These are phyloP conservation scores for Calocybe cyanea DNA, from an alignment of 768 basidiomycete species.

Conservation along the genomic window DNA sequence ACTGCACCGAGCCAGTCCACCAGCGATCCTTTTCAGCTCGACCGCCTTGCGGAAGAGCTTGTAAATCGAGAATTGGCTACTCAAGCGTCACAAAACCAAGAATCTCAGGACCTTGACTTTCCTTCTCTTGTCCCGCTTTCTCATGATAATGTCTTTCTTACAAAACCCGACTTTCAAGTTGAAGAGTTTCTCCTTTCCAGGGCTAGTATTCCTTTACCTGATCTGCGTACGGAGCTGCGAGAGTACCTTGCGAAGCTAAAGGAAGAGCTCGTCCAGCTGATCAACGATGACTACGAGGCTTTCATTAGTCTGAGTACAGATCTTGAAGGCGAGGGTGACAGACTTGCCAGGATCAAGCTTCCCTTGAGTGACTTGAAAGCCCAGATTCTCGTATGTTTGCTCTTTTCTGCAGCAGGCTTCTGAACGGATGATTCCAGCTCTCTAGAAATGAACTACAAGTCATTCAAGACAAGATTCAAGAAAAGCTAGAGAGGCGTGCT, in stretches of 20 bases:
- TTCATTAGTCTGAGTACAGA: conserved; percentile 97
- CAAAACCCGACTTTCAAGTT: conserved; percentile 66
- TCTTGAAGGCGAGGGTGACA: conserved; percentile 75
- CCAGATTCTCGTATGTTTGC: conserved; percentile 61
- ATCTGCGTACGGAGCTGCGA: conserved; percentile 82
- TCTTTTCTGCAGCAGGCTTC: neutral
- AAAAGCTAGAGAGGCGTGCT: conserved; percentile 73
- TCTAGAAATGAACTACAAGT: conserved; percentile 59
- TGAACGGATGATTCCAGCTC: conserved; percentile 32
- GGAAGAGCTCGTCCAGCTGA: conserved; percentile 91
- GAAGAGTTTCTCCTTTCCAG: conserved; percentile 88
- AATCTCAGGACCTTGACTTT: conserved; percentile 38
- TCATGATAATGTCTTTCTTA: conserved; percentile 73
- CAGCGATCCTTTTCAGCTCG: conserved; percentile 62
- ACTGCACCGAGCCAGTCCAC: conserved; percentile 9
- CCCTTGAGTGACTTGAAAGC: conserved; percentile 63
- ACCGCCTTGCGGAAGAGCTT: conserved; percentile 72
- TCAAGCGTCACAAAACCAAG: conserved; percentile 11
- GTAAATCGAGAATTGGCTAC: conserved; percentile 43
- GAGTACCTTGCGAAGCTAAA: conserved; percentile 82
- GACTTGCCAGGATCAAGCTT: conserved; percentile 61
- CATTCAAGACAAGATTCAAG: conserved; percentile 72
- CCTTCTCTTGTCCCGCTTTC: conserved; percentile 71
- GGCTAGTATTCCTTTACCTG: conserved; percentile 79
- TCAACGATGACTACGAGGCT: conserved; percentile 97